Base-by-base conservation (phyloP, 441 rosid species). In the Populus hybrid region DNA sequence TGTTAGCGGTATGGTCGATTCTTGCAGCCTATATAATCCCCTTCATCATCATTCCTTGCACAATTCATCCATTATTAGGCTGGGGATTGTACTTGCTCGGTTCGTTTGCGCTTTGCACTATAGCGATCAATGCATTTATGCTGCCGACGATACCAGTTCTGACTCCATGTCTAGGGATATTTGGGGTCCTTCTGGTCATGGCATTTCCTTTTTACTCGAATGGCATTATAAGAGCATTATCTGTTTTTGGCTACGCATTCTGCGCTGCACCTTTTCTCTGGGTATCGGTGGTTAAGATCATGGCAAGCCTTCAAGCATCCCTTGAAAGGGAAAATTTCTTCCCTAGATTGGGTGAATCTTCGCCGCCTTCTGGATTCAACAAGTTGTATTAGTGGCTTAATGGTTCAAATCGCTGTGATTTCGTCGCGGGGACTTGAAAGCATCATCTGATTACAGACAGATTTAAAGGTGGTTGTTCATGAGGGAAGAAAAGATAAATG, bases 81-180 rank as follows among this genome's bases (percentile, higher is more conserved):
- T 95, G 99, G 98, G 84, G 82, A 6, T 23, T 93, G 28, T 95
- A 95, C 88, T 83, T 94, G 79, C 83, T 90, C 7, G 97, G 97
- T 20, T 73, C 91, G 0, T 86, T 91, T 4, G 88, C 94, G 5
- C 89, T 95, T 38, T 88, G 87, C 67, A 85, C 86, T 4, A 82
- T 91, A 72, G 91, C 92, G 2, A 74, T 93, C 80, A 92, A 91
- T 23, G 82, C 88, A 3, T 92, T 92, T 68, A 72, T 92, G 86
- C 89, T 95, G 71, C 98, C 97, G 7, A 73, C 73, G 74, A 32
- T 89, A 7, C 86, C 83, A 0, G 95, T 90, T 54, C 61, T 91
- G 75, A 80, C 85, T 40, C 95, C 92, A 0, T 89, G 90, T 92
- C 32, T 92, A 28, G 91, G 86, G 77, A 92, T 93, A 38, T 70